Base-by-base conservation (phyloP, 805 yeast species). In the Cyberlindnera veronae region DNA sequence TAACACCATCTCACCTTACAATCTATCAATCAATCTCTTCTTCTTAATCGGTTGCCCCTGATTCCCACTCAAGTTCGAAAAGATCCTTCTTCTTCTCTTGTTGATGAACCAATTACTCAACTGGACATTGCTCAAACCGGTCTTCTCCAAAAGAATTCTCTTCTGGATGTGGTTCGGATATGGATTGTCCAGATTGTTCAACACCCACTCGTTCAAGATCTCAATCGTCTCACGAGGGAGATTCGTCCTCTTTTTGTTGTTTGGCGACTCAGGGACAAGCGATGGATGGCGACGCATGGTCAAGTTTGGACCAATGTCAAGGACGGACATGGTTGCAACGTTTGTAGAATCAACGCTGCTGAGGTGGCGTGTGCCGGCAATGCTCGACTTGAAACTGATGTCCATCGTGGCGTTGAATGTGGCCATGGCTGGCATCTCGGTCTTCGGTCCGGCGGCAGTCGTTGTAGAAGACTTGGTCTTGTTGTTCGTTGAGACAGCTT, bases 91-190 rank as follows among this genome's bases (percentile, higher is more conserved):
- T 54, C 95, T 71, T 52, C 95, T 74, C 15, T 91, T 95, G 58
- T 86, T 86, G 55, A 86, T 87, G 54, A 86, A 86, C 95, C 95
- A 86, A 57, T 86, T 87, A 49, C 84, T 74, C 45, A 86, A 71
- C 61, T 86, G 95, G 45, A 84, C 87, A 61, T 82, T 79, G 47
- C 86, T 83, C 56, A 86, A 69, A 0, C 93, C 91, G 0, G 95
- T 86, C 56, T 74, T 71, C 50, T 71, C 68, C 71, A 84, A 74
- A 40, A 86, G 68, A 53, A 76, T 77, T 46, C 75, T 71, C 65
- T 87, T 86, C 53, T 86, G 95, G 34, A 77, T 76, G 39, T 84
- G 84, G 38, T 85, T 82, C 3, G 95, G 95, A 60, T 86, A 86
- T 12, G 95, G 95, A 54, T 85, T 84, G 45, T 80, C 77, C 51